Evolutionary conservation across 1,284 basidiomycete species (phyloP).

Genomic region (Lentinus polychrous): DNA sequence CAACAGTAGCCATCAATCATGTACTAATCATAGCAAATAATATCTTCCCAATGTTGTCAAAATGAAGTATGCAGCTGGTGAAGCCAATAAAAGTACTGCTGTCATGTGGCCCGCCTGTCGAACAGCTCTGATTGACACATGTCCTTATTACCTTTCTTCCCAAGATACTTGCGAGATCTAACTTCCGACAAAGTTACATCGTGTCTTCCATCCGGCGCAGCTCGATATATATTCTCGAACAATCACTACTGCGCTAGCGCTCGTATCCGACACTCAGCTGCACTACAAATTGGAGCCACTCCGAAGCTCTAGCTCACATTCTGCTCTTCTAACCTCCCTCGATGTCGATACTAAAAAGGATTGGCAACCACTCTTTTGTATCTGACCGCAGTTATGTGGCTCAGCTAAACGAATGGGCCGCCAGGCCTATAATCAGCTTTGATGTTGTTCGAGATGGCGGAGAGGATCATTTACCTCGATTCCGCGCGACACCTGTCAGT

Average conservation of each 20-base stretch:
- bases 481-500: background rate
- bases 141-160: no score
- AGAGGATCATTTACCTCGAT: background rate
- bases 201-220: no score
- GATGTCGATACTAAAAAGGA: background rate
- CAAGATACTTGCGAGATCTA: no score
- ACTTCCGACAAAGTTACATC: no score
- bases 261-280: background rate
- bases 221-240: background rate
- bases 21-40: no score
- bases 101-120: no score
- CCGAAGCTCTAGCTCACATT: background rate
- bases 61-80: no score
- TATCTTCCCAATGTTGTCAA: no score
- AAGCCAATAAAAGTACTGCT: no score
- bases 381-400: background rate
- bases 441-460: background rate
- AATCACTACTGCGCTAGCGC: background rate
- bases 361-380: background rate
- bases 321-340: background rate
- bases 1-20: no score
- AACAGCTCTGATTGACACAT: no score
- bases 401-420: conserved; percentile 1
- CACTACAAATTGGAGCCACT: background rate
- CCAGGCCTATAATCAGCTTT: background rate